Base-by-base conservation (phyloP, 2,329 filamentous ascomycete species). In the Stachybotrys chartarum region DNA sequence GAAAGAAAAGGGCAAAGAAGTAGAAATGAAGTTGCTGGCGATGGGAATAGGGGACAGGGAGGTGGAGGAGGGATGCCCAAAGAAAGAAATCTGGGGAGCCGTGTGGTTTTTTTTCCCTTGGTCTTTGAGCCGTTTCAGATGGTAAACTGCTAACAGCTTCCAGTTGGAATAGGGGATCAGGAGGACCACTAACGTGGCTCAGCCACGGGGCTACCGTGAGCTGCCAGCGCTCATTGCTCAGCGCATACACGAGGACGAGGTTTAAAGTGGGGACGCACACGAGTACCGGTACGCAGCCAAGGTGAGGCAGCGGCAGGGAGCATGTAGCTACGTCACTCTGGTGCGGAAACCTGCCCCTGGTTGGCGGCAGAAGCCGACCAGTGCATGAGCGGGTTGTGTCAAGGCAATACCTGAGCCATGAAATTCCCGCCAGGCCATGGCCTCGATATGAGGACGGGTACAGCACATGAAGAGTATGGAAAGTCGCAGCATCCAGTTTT, bases 21-120 rank as follows among this genome's bases (percentile, higher is more conserved):
- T 59, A 55, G 60, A 61, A 58, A 56, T 64, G 58, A 57, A 57
- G 55, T 46, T 61, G 60, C 59, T 64, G 60, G 60, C 46, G 47
- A 55, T 16, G 16, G 52, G 31, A 50, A 53, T 56, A 55, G 57
- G 54, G 57, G 60, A 58, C 59, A 64, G 59, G 58, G 62, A 61
- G 57, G 62, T 54, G 58, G 59, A 60, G 51, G 57, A 60, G 58
- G 54, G 52, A 59, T 52, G 50, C 35, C 35, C 24, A 52, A 49
- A 44, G 54, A 54, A 31, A 47, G 32, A 53, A 56, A 52, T 52
- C 55, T 55, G 51, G 57, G 35, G 35, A 42, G 35, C 35, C 35
- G 35, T 42, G 35, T 42, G 35, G 35, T 42, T 42, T 42, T 42
- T 42, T 42, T 42, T n/a, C n/a, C 35, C 35, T 42, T 42, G 35